These are phyloP conservation scores for Penicillium cosmopolitanum DNA, from an alignment of 495 filamentous ascomycete genomes.

Conservation along the genomic window DNA sequence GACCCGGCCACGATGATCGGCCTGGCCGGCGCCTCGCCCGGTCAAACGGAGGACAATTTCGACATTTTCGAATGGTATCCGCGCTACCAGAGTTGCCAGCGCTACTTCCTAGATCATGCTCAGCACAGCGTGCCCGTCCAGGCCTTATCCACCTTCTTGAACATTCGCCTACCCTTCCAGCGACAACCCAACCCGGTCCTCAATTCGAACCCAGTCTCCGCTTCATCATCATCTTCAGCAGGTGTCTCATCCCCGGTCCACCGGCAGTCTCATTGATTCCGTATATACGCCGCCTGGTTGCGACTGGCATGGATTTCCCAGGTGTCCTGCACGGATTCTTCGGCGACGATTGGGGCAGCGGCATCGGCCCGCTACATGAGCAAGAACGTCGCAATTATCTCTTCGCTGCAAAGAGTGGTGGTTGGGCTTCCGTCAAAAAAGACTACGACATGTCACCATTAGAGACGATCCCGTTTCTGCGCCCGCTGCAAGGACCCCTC, in stretches of 20 bases:
- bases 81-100: constrained; percentile 86
- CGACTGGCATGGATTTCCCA: constrained; percentile 86
- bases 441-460: constrained; percentile 83
- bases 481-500: constrained; percentile 71
- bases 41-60: constrained; percentile 47
- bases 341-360: constrained; percentile 83
- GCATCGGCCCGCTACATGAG: constrained; percentile 82
- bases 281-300: constrained; percentile 87
- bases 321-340: constrained; percentile 92
- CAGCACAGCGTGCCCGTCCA: constrained; percentile 84
- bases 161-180: constrained; percentile 67
- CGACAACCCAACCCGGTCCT: constrained; percentile 40
- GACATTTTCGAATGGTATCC: constrained; percentile 96
- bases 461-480: constrained; percentile 85
- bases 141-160: constrained; percentile 88
- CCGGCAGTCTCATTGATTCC: constrained; percentile 77
- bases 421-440: constrained; percentile 84
- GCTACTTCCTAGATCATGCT: constrained; percentile 91
- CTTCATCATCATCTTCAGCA: constrained; percentile 35
- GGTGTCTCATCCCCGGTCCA: constrained; percentile 25
- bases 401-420: constrained; percentile 89
- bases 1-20: constrained; percentile 47
- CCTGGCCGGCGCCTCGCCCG: constrained; percentile 39
- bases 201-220: constrained; percentile 32
- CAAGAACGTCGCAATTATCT: constrained; percentile 92